These are phyloP conservation scores for Boechera divaricarpa DNA, from an alignment of 345 rosid genomes.

Conservation along the genomic window DNA sequence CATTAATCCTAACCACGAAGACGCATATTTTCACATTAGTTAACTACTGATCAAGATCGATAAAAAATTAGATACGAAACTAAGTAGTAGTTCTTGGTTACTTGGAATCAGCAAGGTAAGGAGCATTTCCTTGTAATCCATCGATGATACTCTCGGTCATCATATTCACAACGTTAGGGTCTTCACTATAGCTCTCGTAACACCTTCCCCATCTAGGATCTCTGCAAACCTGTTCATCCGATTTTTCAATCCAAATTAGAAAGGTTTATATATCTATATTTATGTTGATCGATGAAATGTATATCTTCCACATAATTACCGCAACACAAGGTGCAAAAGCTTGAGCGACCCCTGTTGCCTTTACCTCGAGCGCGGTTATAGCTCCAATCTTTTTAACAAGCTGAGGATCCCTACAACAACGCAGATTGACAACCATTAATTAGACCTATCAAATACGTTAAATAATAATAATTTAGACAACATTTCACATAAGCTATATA, in stretches of 20 bases:
- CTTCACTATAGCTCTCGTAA: conserved; percentile 94
- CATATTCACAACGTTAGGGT: conserved; percentile 63
- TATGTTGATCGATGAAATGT: background rate
- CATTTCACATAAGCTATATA: background rate
- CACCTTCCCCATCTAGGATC: conserved; percentile 99
- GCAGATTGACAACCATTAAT: background rate
- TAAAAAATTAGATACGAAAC: background rate
- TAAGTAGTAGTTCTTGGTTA: conserved; percentile 6
- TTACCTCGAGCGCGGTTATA: conserved; percentile 88
- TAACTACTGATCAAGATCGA: background rate
- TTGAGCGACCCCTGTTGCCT: conserved; percentile 84
- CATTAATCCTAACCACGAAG: conserved; percentile 56
- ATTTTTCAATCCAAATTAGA: background rate
- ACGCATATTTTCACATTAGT: conserved; percentile 19
- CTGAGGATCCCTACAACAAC: conserved; percentile 66
- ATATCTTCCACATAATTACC: conserved; percentile 41
- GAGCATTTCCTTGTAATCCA: conserved; percentile 86
- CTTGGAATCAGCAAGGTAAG: conserved; percentile 51
- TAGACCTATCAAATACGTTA: background rate
- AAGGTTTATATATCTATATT: background rate
- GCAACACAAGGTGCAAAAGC: conserved; percentile 92
- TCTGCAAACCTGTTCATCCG: conserved; percentile 72
- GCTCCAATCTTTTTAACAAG: conserved; percentile 84
- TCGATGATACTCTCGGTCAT: conserved; percentile 75
- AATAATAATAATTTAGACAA: no score